Evolutionary conservation across 2,329 filamentous ascomycete genomes (phyloP).

Genomic region (Acrodontium crateriforme): DNA sequence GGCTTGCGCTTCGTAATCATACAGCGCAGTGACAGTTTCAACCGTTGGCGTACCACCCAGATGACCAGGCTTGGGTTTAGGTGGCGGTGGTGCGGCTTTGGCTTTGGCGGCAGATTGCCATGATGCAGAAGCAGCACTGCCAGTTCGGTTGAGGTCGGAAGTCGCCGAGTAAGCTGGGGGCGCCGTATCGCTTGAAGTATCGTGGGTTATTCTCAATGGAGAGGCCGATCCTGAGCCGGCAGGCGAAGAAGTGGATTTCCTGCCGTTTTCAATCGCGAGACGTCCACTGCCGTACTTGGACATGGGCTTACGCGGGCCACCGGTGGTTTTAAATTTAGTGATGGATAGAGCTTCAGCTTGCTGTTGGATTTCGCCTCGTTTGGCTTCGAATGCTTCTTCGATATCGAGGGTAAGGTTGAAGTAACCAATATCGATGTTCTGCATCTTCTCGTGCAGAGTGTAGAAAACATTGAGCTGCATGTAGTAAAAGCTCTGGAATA

Average conservation of each 20-base stretch:
- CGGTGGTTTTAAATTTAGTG: slow-evolving; percentile 81
- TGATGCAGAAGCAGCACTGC: slow-evolving; percentile 18
- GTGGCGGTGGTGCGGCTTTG: slow-evolving; percentile 36
- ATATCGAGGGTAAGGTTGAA: slow-evolving; percentile 87
- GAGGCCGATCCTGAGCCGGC: slow-evolving; percentile 3
- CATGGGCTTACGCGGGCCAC: slow-evolving; percentile 41
- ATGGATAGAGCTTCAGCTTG: slow-evolving; percentile 73
- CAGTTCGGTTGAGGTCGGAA: slow-evolving; percentile 18
- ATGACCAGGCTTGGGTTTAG: slow-evolving; percentile 52
- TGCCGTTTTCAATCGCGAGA: slow-evolving; percentile 21
- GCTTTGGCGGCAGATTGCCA: slow-evolving; percentile 34
- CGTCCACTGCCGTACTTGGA: slow-evolving; percentile 35
- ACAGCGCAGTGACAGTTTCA: slow-evolving; percentile 79
- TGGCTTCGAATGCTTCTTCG: slow-evolving; percentile 78
- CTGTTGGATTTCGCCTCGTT: slow-evolving; percentile 78
- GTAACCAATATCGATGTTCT: slow-evolving; percentile 91
- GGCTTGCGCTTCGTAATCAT: slow-evolving; percentile 91
- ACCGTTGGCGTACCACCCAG: slow-evolving; percentile 48
- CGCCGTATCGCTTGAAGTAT: slow-evolving; percentile 10
- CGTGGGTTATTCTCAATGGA: slow-evolving; percentile 16
- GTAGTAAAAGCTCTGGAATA: slow-evolving; percentile 99
- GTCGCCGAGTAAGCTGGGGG: slow-evolving; percentile 17
- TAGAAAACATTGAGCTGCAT: slow-evolving; percentile 99
- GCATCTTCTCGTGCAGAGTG: slow-evolving; percentile 96
- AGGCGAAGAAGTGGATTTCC: slow-evolving; percentile 2